Conservation (phyloP, 345 rosid species). For the Cardamine resedifolia region DNA sequence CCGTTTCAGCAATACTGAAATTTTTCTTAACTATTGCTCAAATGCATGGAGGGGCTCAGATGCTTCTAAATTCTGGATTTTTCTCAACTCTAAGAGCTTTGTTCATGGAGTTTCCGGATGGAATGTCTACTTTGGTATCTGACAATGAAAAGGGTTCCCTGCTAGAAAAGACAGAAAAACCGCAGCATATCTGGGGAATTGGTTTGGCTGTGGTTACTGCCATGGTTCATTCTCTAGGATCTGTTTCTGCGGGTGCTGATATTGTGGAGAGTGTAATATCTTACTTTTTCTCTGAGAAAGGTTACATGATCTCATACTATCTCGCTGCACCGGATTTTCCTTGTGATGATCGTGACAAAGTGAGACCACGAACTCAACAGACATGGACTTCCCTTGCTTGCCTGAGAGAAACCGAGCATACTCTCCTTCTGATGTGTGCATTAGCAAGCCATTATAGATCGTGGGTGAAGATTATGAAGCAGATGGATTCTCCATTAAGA, state of each 20-base stretch:
- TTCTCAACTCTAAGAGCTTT: conserved; percentile 61
- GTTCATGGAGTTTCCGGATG: conserved; percentile 53
- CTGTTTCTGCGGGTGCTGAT: conserved; percentile 44
- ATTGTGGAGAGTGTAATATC: conserved; percentile 62
- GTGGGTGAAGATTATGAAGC: conserved; percentile 75
- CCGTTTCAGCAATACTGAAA: conserved; percentile 56
- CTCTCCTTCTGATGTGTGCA: conserved; percentile 74
- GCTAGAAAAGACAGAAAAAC: conserved; percentile 52
- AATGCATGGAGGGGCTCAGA: conserved; percentile 79
- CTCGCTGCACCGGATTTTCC: conserved; percentile 72
- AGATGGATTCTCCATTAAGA: conserved; percentile 68
- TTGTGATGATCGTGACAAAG: conserved; percentile 63
- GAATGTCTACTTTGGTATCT: conserved; percentile 41
- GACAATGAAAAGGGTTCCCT: conserved; percentile 40
- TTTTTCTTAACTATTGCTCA: conserved; percentile 76
- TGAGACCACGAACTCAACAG: conserved; percentile 60
- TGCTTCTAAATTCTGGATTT: conserved; percentile 76
- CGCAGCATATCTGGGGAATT: conserved; percentile 73
- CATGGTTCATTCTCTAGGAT: conserved; percentile 70
- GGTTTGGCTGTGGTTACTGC: conserved; percentile 82
- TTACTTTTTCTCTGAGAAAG: conserved; percentile 73
- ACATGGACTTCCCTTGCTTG: conserved; percentile 61
- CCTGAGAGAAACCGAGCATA: conserved; percentile 83
- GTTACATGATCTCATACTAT: conserved; percentile 58
- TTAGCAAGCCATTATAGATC: conserved; percentile 66